Evolutionary conservation across 2,329 filamentous ascomycete genomes (phyloP).

Genomic region (Nectriaceae sp.): DNA sequence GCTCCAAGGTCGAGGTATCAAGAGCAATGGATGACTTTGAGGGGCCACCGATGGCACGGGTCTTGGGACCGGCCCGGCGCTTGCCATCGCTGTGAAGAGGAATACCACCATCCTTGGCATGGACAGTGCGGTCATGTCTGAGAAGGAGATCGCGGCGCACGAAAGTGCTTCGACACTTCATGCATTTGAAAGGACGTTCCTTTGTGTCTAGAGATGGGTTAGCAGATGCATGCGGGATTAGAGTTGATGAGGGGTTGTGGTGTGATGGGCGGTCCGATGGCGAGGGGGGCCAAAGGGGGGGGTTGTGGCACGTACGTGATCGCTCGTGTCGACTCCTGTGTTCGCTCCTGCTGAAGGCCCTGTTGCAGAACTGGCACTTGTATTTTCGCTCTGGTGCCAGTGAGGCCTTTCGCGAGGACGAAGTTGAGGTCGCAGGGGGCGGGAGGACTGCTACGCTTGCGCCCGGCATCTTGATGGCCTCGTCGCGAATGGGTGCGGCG

Average conservation of each 20-base stretch:
- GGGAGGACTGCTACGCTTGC: slow-evolving; percentile 66
- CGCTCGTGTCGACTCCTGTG: slow-evolving; percentile 96
- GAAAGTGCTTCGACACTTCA: slow-evolving; percentile 98
- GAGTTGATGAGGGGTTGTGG: slow-evolving; percentile 9
- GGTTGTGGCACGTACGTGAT: slow-evolving; percentile 75
- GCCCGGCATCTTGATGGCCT: slow-evolving; percentile 64
- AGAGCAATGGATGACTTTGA: slow-evolving; percentile 77
- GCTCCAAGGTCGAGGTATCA: slow-evolving; percentile 84
- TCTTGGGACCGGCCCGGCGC: slow-evolving; percentile 73
- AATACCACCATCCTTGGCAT: slow-evolving; percentile 95
- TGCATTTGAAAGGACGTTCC: slow-evolving; percentile 97
- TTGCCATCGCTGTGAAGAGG: slow-evolving; percentile 94
- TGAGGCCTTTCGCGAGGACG: slow-evolving; percentile 74
- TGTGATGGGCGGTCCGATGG: slow-evolving; percentile 12
- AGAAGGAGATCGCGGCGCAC: slow-evolving; percentile 95
- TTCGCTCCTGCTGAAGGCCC: slow-evolving; percentile 96
- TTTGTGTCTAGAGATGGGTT: slow-evolving; percentile 75
- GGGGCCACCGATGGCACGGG: slow-evolving; percentile 62
- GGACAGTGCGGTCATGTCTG: slow-evolving; percentile 95
- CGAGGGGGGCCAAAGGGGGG: slow-evolving; percentile 10
- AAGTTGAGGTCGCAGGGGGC: slow-evolving; percentile 66
- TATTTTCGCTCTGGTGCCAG: slow-evolving; percentile 94
- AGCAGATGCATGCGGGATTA: slow-evolving; percentile 20
- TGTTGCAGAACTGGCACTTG: slow-evolving; percentile 98
- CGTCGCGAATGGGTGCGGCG: slow-evolving; percentile 32